Evolutionary conservation across 1,139 yeast genomes (phyloP), one percentile per base, ranked within the genome.

Genomic region (Diutina scorzettiae): DNA sequence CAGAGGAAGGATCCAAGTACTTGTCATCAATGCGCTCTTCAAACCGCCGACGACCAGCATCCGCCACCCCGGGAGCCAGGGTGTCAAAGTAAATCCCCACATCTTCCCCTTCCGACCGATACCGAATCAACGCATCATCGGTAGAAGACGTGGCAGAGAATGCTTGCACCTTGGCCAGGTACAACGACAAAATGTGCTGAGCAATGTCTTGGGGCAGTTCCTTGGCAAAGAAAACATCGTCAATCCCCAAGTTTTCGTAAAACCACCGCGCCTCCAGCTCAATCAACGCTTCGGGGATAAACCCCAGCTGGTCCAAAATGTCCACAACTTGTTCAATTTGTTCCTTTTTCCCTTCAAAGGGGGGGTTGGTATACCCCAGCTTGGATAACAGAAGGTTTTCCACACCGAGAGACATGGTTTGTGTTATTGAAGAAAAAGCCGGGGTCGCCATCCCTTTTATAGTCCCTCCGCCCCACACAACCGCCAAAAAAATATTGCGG

Each of bases 71-170:
- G 11, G 47, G 69, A 8, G 18, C 27, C 24, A 76, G 65, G 25
- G 93, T 78, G 57, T 86, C 95, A 58, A 91, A 86, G 62, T 83
- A 91, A 23, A 87, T 94, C 1, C 96, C 96, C 55, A 87, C 95
- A 57, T 83, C 91, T 16, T 77, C 82, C 42, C 76, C 74, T 59
- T 84, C 93, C 47, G 85, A 70, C 57, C 74, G 77, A 58, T 84
- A 81, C 46, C 80, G 84, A 51, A 85, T 79, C 51, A 78, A 73
- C 14, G 86, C 77, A 44, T 51, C 54, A 30, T 49, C 55, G 39
- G 49, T 48, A 20, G 50, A 51, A 39, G 56, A 57, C 36, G 55
- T 50, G 24, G 53, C 57, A 16, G 58, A 53, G 59, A 72, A 86
- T 14, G 96, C 95, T 52, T 91, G 93, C 45, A 91, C 76, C 60